A percentile compares a stretch with the other conserved stretches of the same genome.
Conservation (phyloP, 2,329 filamentous ascomycete genomes). For the Byssothecium circinans region DNA sequence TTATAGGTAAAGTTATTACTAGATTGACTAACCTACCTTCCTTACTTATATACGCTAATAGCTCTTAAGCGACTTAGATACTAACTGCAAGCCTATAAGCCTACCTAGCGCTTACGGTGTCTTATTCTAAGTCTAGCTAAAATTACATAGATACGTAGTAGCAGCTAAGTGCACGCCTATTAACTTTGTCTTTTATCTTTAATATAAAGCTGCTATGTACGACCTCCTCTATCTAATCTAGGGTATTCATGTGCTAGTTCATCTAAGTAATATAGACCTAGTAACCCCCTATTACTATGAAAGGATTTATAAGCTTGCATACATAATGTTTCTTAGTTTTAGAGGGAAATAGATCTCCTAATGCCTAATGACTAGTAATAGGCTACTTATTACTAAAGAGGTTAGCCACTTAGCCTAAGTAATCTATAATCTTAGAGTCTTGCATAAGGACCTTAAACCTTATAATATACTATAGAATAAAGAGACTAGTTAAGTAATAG, state of each 20-base stretch:
- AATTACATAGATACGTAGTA: conserved; percentile 12
- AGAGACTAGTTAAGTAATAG: conserved; percentile 14
- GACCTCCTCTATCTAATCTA: not conserved
- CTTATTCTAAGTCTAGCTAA: conserved; percentile 48
- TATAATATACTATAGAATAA: conserved; percentile 24
- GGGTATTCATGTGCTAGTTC: not conserved
- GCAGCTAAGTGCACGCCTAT: not conserved
- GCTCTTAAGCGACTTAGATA: conserved; percentile 14
- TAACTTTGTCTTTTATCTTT: not conserved
- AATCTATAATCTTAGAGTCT: conserved; percentile 13
- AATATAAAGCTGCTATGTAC: not conserved
- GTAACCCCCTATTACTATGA: not conserved
- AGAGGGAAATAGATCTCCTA: conserved; percentile 16
- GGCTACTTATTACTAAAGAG: conserved; percentile 2
- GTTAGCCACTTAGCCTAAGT: conserved; percentile 9
- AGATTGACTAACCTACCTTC: conserved; percentile 30
- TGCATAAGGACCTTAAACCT: conserved; percentile 19
- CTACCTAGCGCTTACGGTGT: conserved; percentile 40
- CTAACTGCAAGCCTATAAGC: conserved; percentile 28
- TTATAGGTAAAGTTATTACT: conserved; percentile 37
- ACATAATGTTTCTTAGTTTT: conserved; percentile 30
- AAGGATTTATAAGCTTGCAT: not conserved
- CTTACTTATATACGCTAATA: conserved; percentile 34
- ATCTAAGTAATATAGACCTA: not conserved
- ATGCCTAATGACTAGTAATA: conserved; percentile 12